Evolutionary conservation across 352 stramenopile genomes (phyloP), one percentile per base, ranked within the genome.

Genomic region (Phytophthora meadii): DNA sequence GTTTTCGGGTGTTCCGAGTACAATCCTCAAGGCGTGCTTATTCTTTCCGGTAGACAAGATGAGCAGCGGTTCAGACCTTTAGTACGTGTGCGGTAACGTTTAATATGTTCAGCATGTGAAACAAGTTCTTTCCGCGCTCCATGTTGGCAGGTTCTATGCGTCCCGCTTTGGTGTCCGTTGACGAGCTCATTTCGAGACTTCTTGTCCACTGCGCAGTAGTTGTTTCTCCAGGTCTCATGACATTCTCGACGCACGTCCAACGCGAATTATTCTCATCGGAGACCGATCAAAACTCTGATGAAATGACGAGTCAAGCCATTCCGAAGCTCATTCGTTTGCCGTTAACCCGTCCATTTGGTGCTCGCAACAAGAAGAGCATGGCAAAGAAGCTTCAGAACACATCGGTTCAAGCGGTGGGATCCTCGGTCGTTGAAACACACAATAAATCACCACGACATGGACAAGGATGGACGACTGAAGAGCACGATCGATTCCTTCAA

Each of bases 401-500:
- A 34, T 14, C 22, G 11, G 44, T 7, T 9, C 15, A 24, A 34
- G 32, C 44, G 12, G 9, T 4, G 24, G 8, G 3, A 6, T 30
- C 44, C 10, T n/a, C 19, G 28, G 19, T 17, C 14, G 15, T 8
- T 17, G n/a, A 36, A 50, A 15, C 30, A 2, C 11, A 19, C 24
- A 30, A 50, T 9, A 50, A 50, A 22, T 12, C 44, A 4, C 8
- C 5, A 34, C 22, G 44, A 4, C 44, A 50, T 22, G 44, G 46
- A 25, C 46, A 41, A 14, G 22, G 15, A 2, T 53, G 46, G 27
- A 27, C 46, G 8, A 53, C 25, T 4, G 46, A 53, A 15, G 46
- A 53, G 6, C 46, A 53, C 28, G 15, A 53, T 27, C 46, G 27
- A 24, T 53, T 53, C n/a, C 46, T 53, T 40, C 27, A 53, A n/a